phyloP scores from a whole-genome alignment of 2,329 filamentous ascomycete species.

The Claviceps lovelessii region DNA sequence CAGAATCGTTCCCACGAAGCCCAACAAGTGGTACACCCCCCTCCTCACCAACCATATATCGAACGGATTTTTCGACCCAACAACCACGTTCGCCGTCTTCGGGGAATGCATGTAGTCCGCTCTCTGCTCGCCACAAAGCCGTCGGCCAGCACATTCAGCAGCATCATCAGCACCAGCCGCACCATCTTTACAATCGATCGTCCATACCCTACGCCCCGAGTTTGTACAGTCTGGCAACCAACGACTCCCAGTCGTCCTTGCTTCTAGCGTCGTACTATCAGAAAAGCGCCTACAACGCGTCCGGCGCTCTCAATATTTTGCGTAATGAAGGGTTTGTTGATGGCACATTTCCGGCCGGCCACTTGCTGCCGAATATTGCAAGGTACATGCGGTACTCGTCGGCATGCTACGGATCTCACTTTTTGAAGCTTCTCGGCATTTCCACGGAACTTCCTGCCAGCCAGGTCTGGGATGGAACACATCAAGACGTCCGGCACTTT shows the following conservation, averaged over 20 bases:
- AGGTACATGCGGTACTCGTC: constrained; percentile 54
- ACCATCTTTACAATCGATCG: constrained; percentile 10
- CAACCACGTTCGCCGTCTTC: constrained; percentile 10
- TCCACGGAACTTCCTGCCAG: constrained; percentile 32
- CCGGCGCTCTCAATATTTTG: constrained; percentile 33
- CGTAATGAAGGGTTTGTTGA: constrained; percentile 39
- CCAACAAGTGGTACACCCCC: constrained; percentile 29
- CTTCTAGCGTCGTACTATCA: constrained; percentile 34
- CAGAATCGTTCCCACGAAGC: constrained; percentile 40
- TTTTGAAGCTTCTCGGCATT: constrained; percentile 49
- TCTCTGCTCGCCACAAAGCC: constrained; percentile 10
- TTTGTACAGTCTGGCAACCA: constrained; percentile 46
- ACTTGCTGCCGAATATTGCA: constrained; percentile 47
- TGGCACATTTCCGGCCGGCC: constrained; percentile 44
- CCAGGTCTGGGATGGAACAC: constrained; percentile 31
- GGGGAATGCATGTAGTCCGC: constrained; percentile 10
- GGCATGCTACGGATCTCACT: constrained; percentile 49
- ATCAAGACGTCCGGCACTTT: constrained; percentile 49
- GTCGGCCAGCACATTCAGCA: neutral
- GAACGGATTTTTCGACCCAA: constrained; percentile 13
- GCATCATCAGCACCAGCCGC: neutral
- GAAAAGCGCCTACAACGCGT: constrained; percentile 33
- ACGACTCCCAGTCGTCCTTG: constrained; percentile 40
- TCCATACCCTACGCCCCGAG: constrained; percentile 30
- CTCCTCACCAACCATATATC: constrained; percentile 26